Evolutionary conservation across 345 rosid genomes (phyloP).

Genomic region (Firmiana major): DNA sequence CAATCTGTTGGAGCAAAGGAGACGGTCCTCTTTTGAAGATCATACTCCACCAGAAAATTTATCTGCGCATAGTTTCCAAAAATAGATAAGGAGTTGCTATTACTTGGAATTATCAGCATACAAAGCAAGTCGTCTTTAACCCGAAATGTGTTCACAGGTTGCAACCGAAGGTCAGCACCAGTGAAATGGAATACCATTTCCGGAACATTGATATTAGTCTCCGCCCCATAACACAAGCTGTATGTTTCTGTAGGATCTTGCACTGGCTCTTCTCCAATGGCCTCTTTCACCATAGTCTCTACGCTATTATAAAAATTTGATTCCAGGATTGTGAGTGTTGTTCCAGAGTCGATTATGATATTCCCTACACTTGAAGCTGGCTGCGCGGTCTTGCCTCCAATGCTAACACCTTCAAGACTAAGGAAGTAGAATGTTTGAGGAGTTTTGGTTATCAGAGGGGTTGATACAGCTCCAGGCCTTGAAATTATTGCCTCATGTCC

Average conservation of each 20-base stretch:
- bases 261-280: neutral
- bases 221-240: neutral
- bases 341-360: neutral
- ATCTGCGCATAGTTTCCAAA: slow-evolving; percentile 2
- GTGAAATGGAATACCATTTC: slow-evolving; percentile 4
- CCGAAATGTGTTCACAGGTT: neutral
- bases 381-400: neutral
- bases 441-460: neutral
- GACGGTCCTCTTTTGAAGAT: neutral
- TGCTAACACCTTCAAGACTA: neutral
- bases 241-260: neutral
- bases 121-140: slow-evolving; percentile 14
- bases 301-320: neutral
- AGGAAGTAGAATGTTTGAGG: neutral
- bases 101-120: slow-evolving; percentile 1
- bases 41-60: slow-evolving; percentile 8
- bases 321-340: neutral
- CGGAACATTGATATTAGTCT: neutral
- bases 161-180: neutral
- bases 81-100: neutral
- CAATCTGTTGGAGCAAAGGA: slow-evolving; percentile 4
- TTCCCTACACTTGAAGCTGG: neutral
- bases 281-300: neutral
- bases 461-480: neutral
- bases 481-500: slow-evolving; percentile 1